Conservation (phyloP, 768 basidiomycete species). For the Astraeus odoratus region DNA sequence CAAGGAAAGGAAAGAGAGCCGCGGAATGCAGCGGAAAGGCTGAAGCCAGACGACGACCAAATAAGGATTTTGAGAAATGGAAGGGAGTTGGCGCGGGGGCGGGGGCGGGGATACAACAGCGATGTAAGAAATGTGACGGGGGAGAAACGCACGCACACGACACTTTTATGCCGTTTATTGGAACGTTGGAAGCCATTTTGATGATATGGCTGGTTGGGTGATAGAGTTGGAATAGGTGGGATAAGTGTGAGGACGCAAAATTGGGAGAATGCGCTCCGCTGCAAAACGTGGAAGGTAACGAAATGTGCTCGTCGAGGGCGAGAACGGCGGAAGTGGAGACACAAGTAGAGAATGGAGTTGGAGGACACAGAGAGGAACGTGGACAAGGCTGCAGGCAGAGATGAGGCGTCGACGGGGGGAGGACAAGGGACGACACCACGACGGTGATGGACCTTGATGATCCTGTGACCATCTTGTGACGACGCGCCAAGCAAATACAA, state of each 20-base stretch:
- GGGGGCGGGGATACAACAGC: not conserved
- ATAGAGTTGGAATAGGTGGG: conserved; percentile 2
- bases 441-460: conserved; percentile 18
- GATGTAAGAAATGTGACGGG: conserved; percentile 9
- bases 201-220: conserved; percentile 1
- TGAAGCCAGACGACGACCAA: conserved; percentile 19
- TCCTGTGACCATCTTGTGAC: conserved; percentile 28
- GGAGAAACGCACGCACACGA: conserved; percentile 53
- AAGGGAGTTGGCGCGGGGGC: conserved; percentile 2
- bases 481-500: conserved; percentile 15
- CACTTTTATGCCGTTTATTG: conserved; percentile 84
- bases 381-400: conserved; percentile 10
- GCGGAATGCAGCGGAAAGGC: conserved; percentile 15
- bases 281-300: conserved; percentile 5
- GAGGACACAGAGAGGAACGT: not conserved
- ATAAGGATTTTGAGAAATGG: conserved; percentile 20
- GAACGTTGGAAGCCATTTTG: conserved; percentile 67
- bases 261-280: conserved; percentile 13
- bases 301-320: too few species aligned
- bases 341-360: conserved; percentile 1
- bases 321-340: not conserved
- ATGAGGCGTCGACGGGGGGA: too few species aligned
- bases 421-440: conserved; percentile 20
- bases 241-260: not conserved
- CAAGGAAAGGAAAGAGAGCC: conserved; percentile 17